Conservation (phyloP, 305 asterid genomes). For the Stenogyne calaminthoides region DNA sequence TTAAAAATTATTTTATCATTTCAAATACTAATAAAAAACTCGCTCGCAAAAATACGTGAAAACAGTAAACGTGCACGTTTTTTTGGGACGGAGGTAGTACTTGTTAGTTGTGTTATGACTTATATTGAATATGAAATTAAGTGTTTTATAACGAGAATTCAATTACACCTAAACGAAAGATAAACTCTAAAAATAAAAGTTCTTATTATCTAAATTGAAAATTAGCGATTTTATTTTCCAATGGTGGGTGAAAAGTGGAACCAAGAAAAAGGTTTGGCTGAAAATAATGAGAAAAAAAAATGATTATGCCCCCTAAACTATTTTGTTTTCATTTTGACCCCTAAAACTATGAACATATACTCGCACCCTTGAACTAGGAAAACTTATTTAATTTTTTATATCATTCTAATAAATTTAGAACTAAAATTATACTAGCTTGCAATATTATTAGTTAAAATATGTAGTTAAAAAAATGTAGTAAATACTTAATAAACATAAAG, state of each 20-base stretch:
- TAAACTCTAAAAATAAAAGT: neutral
- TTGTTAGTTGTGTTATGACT: neutral
- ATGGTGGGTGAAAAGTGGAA: neutral
- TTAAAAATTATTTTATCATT: no score
- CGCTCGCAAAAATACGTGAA: no score
- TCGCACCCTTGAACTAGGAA: neutral
- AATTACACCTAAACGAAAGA: neutral
- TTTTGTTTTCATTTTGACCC: neutral
- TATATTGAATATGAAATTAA: neutral
- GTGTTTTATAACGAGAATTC: neutral
- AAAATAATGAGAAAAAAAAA: neutral
- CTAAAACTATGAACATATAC: neutral
- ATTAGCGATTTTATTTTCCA: neutral
- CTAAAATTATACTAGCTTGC: neutral
- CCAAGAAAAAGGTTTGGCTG: neutral
- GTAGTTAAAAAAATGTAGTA: no score
- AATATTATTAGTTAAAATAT: neutral
- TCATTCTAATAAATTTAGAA: neutral
- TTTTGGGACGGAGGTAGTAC: no score
- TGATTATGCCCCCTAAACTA: neutral
- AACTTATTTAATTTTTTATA: no score
- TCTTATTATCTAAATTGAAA: neutral
- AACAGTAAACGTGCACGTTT: no score
- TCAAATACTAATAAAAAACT: no score
- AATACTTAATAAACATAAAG: no score